Percentiles rank a stretch among this genome's conserved stretches.
phyloP scores from a whole-genome alignment of 352 stramenopile genomes.

The Globisporangium middletonii region DNA sequence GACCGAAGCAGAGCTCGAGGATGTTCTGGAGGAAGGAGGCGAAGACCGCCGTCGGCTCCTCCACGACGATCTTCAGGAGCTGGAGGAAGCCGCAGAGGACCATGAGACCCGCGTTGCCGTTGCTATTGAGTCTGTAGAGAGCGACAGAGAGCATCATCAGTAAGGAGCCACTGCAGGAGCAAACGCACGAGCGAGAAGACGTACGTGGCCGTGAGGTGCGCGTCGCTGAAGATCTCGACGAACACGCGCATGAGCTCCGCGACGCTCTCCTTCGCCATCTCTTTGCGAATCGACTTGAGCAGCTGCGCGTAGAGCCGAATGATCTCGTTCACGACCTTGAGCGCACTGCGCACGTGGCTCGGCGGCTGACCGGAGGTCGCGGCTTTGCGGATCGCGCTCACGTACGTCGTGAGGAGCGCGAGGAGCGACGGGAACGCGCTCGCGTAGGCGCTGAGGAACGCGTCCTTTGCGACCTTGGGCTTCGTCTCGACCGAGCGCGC shows the following conservation, averaged over 20 bases:
- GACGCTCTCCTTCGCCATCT: constrained; percentile 74
- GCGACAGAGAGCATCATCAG: background rate
- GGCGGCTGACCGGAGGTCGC: constrained; percentile 17
- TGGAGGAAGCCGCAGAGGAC: constrained; percentile 77
- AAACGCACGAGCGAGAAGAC: constrained; percentile 5
- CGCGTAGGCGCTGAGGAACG: constrained; percentile 65
- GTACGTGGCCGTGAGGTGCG: constrained; percentile 65
- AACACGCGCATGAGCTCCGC: constrained; percentile 69
- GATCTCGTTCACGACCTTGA: constrained; percentile 79
- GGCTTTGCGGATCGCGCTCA: constrained; percentile 54
- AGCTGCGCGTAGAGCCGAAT: constrained; percentile 69
- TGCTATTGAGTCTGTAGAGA: constrained; percentile 39
- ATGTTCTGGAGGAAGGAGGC: constrained; percentile 70
- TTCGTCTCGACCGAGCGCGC: constrained; percentile 67
- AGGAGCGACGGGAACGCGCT: constrained; percentile 48
- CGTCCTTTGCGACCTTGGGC: constrained; percentile 68
- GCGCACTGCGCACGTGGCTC: constrained; percentile 49
- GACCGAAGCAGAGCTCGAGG: constrained; percentile 70
- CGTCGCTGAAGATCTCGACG: constrained; percentile 73
- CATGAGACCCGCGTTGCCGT: constrained; percentile 57
- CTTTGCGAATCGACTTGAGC: constrained; percentile 76
- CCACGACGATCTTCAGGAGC: constrained; percentile 70
- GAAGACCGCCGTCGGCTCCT: constrained; percentile 69
- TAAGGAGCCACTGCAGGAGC: background rate
- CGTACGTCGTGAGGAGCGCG: constrained; percentile 63